Percentiles rank a stretch among this genome's conserved stretches.
Evolutionary conservation across 768 basidiomycete species (phyloP).

Genomic region (Pisolithus orientalis): DNA sequence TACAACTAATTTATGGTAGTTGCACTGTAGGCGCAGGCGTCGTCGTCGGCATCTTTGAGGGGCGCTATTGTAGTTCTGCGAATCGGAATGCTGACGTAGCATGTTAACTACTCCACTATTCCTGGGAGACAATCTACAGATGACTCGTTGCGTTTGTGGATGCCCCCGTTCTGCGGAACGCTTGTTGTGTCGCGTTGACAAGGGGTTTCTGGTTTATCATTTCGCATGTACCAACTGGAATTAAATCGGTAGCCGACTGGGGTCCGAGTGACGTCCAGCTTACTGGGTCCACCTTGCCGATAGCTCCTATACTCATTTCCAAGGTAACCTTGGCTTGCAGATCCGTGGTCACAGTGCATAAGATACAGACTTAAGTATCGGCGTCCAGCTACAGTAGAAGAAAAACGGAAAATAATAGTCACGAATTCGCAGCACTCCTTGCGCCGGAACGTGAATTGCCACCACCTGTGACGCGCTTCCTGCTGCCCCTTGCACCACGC

Average conservation of each 20-base stretch:
- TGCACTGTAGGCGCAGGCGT: no score
- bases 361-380: background rate
- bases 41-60: no score
- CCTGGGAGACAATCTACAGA: background rate
- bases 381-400: constrained; percentile 16
- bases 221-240: no score
- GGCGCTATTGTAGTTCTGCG: background rate
- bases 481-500: constrained; percentile 47
- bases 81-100: background rate
- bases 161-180: no score
- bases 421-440: constrained; percentile 23
- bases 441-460: constrained; percentile 20
- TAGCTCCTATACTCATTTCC: background rate
- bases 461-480: constrained; percentile 39
- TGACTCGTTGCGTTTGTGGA: no score
- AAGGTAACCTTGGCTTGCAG: background rate
- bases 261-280: no score
- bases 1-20: no score
- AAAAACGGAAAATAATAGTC: constrained; percentile 16
- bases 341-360: background rate
- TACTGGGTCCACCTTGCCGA: no score
- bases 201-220: no score
- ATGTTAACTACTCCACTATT: background rate
- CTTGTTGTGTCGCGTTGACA: no score
- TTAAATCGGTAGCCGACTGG: no score